phyloP scores from a whole-genome alignment of 164 flowering plant species.

The Aristolochia contorta region DNA sequence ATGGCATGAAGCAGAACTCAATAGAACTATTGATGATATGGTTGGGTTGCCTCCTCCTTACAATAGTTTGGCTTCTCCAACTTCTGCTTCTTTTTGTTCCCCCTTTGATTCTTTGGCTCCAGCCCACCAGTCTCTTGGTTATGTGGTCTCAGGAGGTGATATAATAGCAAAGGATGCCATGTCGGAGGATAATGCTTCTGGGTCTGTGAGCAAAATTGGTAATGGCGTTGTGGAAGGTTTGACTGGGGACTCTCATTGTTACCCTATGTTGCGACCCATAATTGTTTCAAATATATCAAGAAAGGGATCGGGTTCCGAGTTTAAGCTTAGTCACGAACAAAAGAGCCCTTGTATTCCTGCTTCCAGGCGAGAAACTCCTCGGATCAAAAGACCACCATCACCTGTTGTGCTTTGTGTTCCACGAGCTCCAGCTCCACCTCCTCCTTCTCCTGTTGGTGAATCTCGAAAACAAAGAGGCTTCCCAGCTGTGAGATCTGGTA shows the following conservation, averaged over 20 bases:
- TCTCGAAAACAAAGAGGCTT: conserved; percentile 80
- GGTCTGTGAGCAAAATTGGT: conserved; percentile 43
- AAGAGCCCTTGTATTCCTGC: conserved; percentile 79
- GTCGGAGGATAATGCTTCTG: conserved; percentile 52
- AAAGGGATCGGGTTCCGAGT: conserved; percentile 68
- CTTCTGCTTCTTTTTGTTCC: conserved; percentile 75
- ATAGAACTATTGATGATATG: conserved; percentile 88
- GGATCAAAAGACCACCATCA: conserved; percentile 87
- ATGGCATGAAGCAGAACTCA: conserved; percentile 92
- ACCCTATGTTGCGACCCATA: conserved; percentile 76
- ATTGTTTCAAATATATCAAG: conserved; percentile 67
- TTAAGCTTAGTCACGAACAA: conserved; percentile 46
- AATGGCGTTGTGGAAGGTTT: conserved; percentile 54
- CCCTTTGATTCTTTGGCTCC: conserved; percentile 80
- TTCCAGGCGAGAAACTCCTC: conserved; percentile 64
- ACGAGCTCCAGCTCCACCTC: conserved; percentile 81
- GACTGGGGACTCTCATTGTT: conserved; percentile 54
- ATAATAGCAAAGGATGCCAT: conserved; percentile 43
- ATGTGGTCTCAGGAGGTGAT: conserved; percentile 71
- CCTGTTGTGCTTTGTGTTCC: conserved; percentile 96
- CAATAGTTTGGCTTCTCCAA: conserved; percentile 85
- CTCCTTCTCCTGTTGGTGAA: conserved; percentile 80
- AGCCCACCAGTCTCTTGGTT: conserved; percentile 66
- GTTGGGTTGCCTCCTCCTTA: conserved; percentile 81
- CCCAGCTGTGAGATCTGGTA: conserved; percentile 95